Conservation (phyloP, 1,139 yeast species). For the Debaryomyces sp. region DNA sequence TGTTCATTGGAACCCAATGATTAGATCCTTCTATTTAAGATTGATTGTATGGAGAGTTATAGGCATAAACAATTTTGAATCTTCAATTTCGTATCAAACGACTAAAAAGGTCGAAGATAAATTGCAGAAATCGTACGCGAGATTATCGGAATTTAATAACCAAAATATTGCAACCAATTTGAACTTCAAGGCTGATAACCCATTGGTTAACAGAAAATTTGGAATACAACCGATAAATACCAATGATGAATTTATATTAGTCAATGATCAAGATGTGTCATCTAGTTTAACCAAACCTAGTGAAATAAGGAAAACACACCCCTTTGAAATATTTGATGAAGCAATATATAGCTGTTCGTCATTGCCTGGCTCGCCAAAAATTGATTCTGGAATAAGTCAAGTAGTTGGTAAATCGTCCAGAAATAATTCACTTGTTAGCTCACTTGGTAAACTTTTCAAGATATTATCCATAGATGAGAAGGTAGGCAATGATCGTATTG, state of each 20-base stretch:
- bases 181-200: conserved; percentile 49
- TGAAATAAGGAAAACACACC: conserved; percentile 53
- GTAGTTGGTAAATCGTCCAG: conserved; percentile 16
- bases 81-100: conserved; percentile 34
- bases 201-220: conserved; percentile 54
- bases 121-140: conserved; percentile 26
- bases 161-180: conserved; percentile 9
- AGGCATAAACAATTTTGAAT: conserved; percentile 49
- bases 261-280: conserved; percentile 18
- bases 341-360: conserved; percentile 64
- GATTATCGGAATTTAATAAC: conserved; percentile 19
- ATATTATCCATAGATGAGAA: conserved; percentile 37
- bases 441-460: conserved; percentile 43
- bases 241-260: conserved; percentile 28
- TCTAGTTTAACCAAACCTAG: conserved; percentile 25
- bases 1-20: conserved; percentile 80
- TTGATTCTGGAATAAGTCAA: conserved; percentile 12
- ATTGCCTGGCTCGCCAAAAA: conserved; percentile 25
- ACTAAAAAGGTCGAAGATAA: conserved; percentile 34
- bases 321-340: conserved; percentile 78
- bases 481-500: conserved; percentile 7
- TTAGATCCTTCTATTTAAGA: conserved; percentile 68
- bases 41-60: conserved; percentile 69
- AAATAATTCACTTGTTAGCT: conserved; percentile 36
- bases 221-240: conserved; percentile 42